phyloP scores from a whole-genome alignment of 2,329 filamentous ascomycete species.

The Dothideomycetidae sp. region DNA sequence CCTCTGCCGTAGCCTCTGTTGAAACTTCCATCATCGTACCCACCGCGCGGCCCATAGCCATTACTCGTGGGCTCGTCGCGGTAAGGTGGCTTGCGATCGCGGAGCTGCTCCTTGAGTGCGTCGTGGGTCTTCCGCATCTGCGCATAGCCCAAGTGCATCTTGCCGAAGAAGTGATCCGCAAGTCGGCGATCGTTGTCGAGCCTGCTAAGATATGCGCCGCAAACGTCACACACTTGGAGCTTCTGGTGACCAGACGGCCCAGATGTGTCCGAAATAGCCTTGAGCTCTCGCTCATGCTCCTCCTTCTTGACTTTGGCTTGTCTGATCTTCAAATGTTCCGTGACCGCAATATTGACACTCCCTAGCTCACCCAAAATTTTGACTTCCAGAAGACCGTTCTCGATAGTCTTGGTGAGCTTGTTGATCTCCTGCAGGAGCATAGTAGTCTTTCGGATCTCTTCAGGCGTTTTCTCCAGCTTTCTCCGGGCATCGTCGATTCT shows the following conservation, averaged over 20 bases:
- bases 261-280: slow-evolving; percentile 77
- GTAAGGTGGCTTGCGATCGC: slow-evolving; percentile 49
- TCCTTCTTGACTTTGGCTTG: slow-evolving; percentile 68
- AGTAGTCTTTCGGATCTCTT: slow-evolving; percentile 94
- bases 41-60: slow-evolving; percentile 26
- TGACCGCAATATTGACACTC: slow-evolving; percentile 66
- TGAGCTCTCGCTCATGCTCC: slow-evolving; percentile 75
- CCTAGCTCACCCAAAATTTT: slow-evolving; percentile 70
- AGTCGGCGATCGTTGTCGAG: slow-evolving; percentile 88
- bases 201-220: slow-evolving; percentile 81
- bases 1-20: slow-evolving; percentile 36
- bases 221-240: slow-evolving; percentile 95
- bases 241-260: slow-evolving; percentile 95
- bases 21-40: slow-evolving; percentile 29
- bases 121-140: slow-evolving; percentile 95
- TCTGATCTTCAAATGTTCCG: slow-evolving; percentile 76
- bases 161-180: slow-evolving; percentile 96
- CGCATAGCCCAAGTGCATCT: slow-evolving; percentile 97
- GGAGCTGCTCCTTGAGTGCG: slow-evolving; percentile 72
- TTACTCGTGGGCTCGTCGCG: slow-evolving; percentile 32
- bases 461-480: slow-evolving; percentile 87
- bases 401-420: slow-evolving; percentile 64
- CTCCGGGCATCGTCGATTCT: slow-evolving; percentile 84
- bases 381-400: slow-evolving; percentile 71
- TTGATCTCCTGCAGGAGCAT: slow-evolving; percentile 69